phyloP scores from a whole-genome alignment of 2,329 filamentous ascomycete genomes.

The Aspergillus tamarii region DNA sequence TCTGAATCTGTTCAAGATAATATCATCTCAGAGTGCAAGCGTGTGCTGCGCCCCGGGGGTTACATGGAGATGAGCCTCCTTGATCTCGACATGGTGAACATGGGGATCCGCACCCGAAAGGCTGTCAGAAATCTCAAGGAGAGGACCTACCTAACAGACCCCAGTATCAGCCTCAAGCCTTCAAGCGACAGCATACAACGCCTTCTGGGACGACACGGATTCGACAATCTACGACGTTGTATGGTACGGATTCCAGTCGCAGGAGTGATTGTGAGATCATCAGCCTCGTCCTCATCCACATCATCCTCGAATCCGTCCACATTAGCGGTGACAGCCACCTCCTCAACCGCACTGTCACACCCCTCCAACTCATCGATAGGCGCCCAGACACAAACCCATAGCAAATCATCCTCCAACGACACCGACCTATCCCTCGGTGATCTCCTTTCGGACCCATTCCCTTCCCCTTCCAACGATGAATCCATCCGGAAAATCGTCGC shows the following conservation, averaged over 20 bases:
- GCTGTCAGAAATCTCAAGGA: slow-evolving; percentile 51
- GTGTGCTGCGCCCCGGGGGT: slow-evolving; percentile 52
- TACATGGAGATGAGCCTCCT: slow-evolving; percentile 54
- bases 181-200: slow-evolving; percentile 53
- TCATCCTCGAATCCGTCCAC: slow-evolving; percentile 43
- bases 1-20: slow-evolving; percentile 48
- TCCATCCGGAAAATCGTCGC: slow-evolving; percentile 91
- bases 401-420: slow-evolving; percentile 41
- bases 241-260: slow-evolving; percentile 54
- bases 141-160: slow-evolving; percentile 46
- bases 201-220: slow-evolving; percentile 49
- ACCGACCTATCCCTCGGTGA: slow-evolving; percentile 61
- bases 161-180: slow-evolving; percentile 50
- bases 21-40: slow-evolving; percentile 52
- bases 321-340: slow-evolving; percentile 28
- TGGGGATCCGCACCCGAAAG: slow-evolving; percentile 51
- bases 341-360: slow-evolving; percentile 29
- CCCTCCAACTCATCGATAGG: slow-evolving; percentile 28
- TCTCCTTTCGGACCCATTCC: slow-evolving; percentile 72
- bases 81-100: slow-evolving; percentile 55
- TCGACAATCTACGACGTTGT: slow-evolving; percentile 53
- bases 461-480: slow-evolving; percentile 73
- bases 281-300: slow-evolving; percentile 44
- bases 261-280: slow-evolving; percentile 46
- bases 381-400: slow-evolving; percentile 21